Conservation (phyloP, 2,329 filamentous ascomycete genomes). For the Trichoderma afroharzianum region DNA sequence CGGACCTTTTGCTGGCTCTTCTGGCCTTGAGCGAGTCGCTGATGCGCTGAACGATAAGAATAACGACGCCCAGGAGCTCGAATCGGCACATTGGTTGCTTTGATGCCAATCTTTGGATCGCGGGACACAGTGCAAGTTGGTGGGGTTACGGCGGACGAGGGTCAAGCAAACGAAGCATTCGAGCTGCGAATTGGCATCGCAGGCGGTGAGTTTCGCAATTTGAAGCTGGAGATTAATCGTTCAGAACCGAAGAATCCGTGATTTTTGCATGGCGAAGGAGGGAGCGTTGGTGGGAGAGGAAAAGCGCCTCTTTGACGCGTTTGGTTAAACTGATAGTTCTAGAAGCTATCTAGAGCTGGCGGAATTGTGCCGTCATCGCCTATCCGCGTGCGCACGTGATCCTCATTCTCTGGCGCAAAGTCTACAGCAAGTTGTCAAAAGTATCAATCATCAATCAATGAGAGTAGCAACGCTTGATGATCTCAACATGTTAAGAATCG, state of each 20-base stretch:
- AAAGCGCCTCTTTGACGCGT: conserved; percentile 10
- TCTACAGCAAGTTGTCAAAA: neutral
- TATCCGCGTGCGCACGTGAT: conserved; percentile 11
- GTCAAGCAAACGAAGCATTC: neutral
- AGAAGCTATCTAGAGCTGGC: neutral
- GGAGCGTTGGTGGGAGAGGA: neutral
- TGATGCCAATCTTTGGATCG: neutral
- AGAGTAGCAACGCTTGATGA: neutral
- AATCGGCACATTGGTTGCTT: conserved; percentile 48
- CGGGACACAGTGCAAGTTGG: neutral
- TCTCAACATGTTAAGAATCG: neutral
- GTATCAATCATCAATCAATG: too few relatives aligned
- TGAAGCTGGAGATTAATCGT: neutral
- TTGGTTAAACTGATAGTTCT: neutral
- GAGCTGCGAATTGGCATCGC: neutral
- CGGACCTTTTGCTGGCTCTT: conserved; percentile 29
- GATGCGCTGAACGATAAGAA: conserved; percentile 46
- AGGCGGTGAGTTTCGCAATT: neutral
- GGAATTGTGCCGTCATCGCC: conserved; percentile 11
- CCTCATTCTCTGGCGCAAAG: neutral
- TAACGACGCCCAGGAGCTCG: conserved; percentile 49
- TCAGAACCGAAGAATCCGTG: neutral
- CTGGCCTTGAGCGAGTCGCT: conserved; percentile 37
- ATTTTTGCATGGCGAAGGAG: neutral
- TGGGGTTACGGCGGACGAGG: conserved; percentile 6